Percentiles rank a stretch among this genome's conserved stretches.
These are phyloP conservation scores for Lasiodiplodia citricola DNA, from an alignment of 2,329 filamentous ascomycete genomes.

Conservation along the genomic window DNA sequence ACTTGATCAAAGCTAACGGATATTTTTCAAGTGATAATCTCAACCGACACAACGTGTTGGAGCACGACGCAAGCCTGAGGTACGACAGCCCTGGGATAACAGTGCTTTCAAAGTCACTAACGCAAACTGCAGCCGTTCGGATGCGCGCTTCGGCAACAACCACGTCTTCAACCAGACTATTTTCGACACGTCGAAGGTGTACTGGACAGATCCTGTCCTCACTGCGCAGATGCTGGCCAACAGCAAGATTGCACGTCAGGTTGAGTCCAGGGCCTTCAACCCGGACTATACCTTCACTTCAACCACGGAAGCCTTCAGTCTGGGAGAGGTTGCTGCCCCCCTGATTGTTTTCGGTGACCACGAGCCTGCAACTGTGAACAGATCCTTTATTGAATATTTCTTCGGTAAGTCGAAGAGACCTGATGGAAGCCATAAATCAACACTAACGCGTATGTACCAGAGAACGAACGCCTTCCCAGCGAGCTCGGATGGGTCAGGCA, in stretches of 20 bases:
- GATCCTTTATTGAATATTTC: conserved; percentile 51
- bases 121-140: conserved; percentile 47
- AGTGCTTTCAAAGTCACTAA: conserved; percentile 26
- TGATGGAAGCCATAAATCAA: too few relatives aligned
- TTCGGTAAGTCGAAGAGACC: conserved; percentile 45
- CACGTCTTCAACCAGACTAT: conserved; percentile 59
- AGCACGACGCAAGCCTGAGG: conserved; percentile 55
- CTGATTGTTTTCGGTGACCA: conserved; percentile 58
- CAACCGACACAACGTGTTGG: conserved; percentile 54
- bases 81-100: not conserved
- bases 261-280: conserved; percentile 54
- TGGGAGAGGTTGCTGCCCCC: conserved; percentile 58
- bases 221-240: conserved; percentile 51
- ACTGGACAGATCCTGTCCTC: conserved; percentile 53
- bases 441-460: conserved; percentile 32
- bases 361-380: conserved; percentile 45
- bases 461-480: conserved; percentile 50
- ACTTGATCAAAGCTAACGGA: not conserved
- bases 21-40: conserved; percentile 42
- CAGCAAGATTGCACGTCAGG: conserved; percentile 52
- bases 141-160: conserved; percentile 58
- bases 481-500: conserved; percentile 46
- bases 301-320: conserved; percentile 51
- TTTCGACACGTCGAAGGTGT: conserved; percentile 53
- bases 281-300: conserved; percentile 55